Evolutionary conservation across 2,329 filamentous ascomycete genomes (phyloP), one percentile per base, ranked within the genome.

Genomic region (Alternaria solani): DNA sequence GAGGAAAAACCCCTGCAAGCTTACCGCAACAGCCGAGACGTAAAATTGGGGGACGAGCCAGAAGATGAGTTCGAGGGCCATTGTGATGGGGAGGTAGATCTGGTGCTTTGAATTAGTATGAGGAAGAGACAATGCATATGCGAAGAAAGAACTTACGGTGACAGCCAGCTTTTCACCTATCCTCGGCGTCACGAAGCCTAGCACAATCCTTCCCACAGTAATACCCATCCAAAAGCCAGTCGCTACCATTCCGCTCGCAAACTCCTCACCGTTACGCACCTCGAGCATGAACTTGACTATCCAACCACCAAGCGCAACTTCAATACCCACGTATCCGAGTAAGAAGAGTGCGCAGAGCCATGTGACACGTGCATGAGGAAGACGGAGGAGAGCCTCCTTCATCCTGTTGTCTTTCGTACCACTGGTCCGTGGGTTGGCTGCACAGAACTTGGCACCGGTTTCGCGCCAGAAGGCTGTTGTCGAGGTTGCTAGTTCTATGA

Each of bases 211-310:
- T 0, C 93, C 92, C 0, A 92, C 76, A 0, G 92, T 94, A 64
- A 96, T 84, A 0, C 92, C 93, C 43, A 92, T 85, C 93, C 93
- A 96, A 79, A 94, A 96, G 0, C 91, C 89, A 0, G 91, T 94
- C 0, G 88, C 89, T 0, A 87, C 88, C 80, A 95, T 87, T 3
- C 92, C 92, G 34, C 90, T 89, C 2, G 88, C 84, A 71, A 95
- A 94, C 0, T 87, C 81, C 25, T 82, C 84, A 4, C 89, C 91
- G 38, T 89, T 77, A 14, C 93, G 86, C 25, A 93, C 88, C 20
- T 86, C 82, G n/a, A 94, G 87, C 91, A 96, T 96, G 75, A 96
- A 72, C 0, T 89, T 89, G 49, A 92, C 89, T 63, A 96, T 89
- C 92, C 92, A 95, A 16, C 92, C 92, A 20, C 90, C 89, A 2